phyloP scores from a whole-genome alignment of 1,139 yeast species.

The Pichia sp. region DNA sequence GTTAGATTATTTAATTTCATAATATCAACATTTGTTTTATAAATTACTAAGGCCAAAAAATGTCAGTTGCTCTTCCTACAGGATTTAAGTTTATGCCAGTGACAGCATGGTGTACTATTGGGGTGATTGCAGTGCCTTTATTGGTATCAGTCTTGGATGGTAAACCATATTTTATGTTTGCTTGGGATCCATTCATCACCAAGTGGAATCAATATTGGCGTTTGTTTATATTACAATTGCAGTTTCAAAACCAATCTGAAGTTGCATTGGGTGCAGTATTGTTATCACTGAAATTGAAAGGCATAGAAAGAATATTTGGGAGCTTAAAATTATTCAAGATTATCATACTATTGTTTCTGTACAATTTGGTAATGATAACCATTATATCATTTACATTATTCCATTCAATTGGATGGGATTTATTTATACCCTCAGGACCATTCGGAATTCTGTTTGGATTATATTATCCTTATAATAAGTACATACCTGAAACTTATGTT shows the following conservation, averaged over 20 bases:
- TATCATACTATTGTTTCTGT: slow-evolving; percentile 28
- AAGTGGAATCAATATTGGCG: slow-evolving; percentile 70
- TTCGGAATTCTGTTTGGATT: slow-evolving; percentile 55
- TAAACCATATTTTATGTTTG: slow-evolving; percentile 48
- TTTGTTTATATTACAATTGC: slow-evolving; percentile 45
- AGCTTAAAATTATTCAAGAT: slow-evolving; percentile 48
- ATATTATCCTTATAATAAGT: slow-evolving; percentile 48
- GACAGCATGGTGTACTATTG: slow-evolving; percentile 40
- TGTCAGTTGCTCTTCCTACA: slow-evolving; percentile 35
- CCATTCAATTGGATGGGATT: slow-evolving; percentile 24
- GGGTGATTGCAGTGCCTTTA: slow-evolving; percentile 43
- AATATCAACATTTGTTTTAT: too few species aligned
- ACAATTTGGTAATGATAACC: slow-evolving; percentile 27
- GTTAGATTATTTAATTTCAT: too few species aligned
- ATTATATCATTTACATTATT: slow-evolving; percentile 35
- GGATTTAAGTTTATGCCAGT: slow-evolving; percentile 52
- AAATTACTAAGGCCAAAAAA: too few species aligned
- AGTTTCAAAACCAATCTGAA: slow-evolving; percentile 63
- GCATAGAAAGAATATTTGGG: slow-evolving; percentile 61
- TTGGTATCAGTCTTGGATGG: slow-evolving; percentile 48
- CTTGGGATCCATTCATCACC: slow-evolving; percentile 54
- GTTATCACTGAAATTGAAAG: slow-evolving; percentile 50
- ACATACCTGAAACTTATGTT: slow-evolving; percentile 56
- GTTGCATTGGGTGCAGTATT: slow-evolving; percentile 46
- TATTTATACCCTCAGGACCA: slow-evolving; percentile 53